Percentiles rank a stretch among this genome's conserved stretches.
These are phyloP conservation scores for Alnus glutinosa DNA, from an alignment of 306 rosid genomes.

Conservation along the genomic window DNA sequence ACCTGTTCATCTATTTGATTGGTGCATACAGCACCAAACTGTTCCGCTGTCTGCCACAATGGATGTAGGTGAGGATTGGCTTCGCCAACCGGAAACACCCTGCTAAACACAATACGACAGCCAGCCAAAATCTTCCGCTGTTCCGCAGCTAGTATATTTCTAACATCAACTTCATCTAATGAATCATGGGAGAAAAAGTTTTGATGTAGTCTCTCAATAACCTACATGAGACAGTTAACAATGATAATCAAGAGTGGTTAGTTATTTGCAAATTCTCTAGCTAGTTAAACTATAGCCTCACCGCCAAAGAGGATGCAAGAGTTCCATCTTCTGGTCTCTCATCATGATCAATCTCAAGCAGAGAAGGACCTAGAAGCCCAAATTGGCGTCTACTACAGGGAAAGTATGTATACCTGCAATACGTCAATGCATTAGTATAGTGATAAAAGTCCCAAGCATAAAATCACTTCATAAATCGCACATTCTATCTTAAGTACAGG, in stretches of 20 bases:
- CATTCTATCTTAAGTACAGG: conserved; percentile 17
- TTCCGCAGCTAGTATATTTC: conserved; percentile 83
- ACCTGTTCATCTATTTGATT: conserved; percentile 88
- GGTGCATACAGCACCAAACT: conserved; percentile 92
- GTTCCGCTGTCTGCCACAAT: conserved; percentile 95
- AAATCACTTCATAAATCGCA: conserved; percentile 8
- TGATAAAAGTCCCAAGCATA: conserved; percentile 5
- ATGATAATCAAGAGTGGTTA: conserved; percentile 26
- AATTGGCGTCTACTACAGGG: conserved; percentile 99
- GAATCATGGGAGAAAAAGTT: conserved; percentile 67
- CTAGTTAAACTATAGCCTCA: conserved; percentile 35
- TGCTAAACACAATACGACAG: conserved; percentile 89
- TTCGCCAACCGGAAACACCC: conserved; percentile 91
- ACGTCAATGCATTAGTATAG: background rate
- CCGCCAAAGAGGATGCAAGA: conserved; percentile 85
- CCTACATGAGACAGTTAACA: conserved; percentile 46
- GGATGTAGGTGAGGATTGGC: conserved; percentile 93
- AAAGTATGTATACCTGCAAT: conserved; percentile 84
- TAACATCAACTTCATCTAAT: conserved; percentile 88
- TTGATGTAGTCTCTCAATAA: conserved; percentile 86
- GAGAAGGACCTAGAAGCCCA: conserved; percentile 94
- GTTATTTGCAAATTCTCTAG: conserved; percentile 7
- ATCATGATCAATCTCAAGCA: conserved; percentile 90
- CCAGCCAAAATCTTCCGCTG: conserved; percentile 86
- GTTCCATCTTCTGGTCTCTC: conserved; percentile 96